A percentile compares a stretch with the other conserved stretches of the same genome.
Evolutionary conservation across 805 yeast species (phyloP).

Genomic region (Nakazawaea ambrosiae): DNA sequence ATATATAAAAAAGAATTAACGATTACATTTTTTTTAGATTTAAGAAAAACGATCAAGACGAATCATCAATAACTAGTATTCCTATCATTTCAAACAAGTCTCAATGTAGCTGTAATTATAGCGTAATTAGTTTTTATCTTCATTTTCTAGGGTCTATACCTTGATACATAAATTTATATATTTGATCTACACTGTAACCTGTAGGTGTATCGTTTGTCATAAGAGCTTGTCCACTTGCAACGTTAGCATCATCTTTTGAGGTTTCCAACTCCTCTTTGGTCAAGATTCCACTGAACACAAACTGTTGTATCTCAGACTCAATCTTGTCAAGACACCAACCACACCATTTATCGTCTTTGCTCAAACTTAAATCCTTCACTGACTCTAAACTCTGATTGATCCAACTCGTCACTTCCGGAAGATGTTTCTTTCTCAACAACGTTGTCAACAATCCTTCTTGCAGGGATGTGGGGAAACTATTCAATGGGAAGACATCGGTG

Average conservation of each 20-base stretch:
- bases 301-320: conserved; percentile 43
- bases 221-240: too few species aligned
- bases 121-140: too few species aligned
- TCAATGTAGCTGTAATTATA: too few species aligned
- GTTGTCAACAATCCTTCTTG: conserved; percentile 82
- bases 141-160: conserved; percentile 22
- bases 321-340: conserved; percentile 46
- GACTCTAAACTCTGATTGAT: conserved; percentile 28
- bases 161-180: conserved; percentile 37
- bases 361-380: conserved; percentile 13
- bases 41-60: background rate
- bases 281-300: conserved; percentile 55
- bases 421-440: conserved; percentile 73
- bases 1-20: too few species aligned
- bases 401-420: conserved; percentile 92
- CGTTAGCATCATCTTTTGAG: conserved; percentile 6
- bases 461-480: conserved; percentile 77
- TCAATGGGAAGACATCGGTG: conserved; percentile 78
- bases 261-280: conserved; percentile 39
- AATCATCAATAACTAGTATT: too few species aligned
- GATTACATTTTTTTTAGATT: background rate
- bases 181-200: conserved; percentile 27
- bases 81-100: too few species aligned
- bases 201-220: conserved; percentile 10
- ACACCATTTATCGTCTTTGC: conserved; percentile 36